These are phyloP conservation scores for Alternaria tenuissima DNA, from an alignment of 2,329 filamentous ascomycete species.

Conservation along the genomic window DNA sequence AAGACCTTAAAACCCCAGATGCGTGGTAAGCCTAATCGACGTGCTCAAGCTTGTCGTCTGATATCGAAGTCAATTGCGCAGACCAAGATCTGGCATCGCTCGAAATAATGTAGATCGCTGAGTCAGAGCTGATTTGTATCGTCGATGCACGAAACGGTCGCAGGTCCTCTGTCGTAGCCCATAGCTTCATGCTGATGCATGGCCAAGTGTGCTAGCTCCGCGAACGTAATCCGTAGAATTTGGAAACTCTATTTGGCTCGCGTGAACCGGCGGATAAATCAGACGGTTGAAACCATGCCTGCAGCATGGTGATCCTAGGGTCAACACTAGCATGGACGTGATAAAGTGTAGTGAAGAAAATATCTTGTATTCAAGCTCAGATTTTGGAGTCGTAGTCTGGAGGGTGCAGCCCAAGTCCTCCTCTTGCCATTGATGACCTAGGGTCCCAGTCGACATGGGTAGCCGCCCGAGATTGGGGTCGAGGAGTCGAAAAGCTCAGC, in stretches of 20 bases:
- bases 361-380: conserved; percentile 28
- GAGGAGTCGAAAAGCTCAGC: conserved; percentile 54
- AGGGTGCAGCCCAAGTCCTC: conserved; percentile 51
- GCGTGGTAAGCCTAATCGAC: neutral
- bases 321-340: conserved; percentile 3
- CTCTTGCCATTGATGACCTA: conserved; percentile 48
- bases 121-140: neutral
- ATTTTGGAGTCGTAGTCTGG: conserved; percentile 43
- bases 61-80: neutral
- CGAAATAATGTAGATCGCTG: neutral
- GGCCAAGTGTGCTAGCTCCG: conserved; percentile 1
- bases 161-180: neutral
- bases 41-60: neutral
- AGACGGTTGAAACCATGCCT: conserved; percentile 1
- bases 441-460: conserved; percentile 49
- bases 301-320: neutral
- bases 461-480: conserved; percentile 43
- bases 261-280: conserved; percentile 14
- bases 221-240: neutral
- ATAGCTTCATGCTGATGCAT: conserved; percentile 10
- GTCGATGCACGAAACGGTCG: neutral
- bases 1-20: neutral
- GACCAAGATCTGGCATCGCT: neutral
- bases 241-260: neutral
- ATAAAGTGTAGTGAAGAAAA: conserved; percentile 8